Evolutionary conservation across 202 grass and related monocot species (phyloP).

Genomic region (Zizania palustris): DNA sequence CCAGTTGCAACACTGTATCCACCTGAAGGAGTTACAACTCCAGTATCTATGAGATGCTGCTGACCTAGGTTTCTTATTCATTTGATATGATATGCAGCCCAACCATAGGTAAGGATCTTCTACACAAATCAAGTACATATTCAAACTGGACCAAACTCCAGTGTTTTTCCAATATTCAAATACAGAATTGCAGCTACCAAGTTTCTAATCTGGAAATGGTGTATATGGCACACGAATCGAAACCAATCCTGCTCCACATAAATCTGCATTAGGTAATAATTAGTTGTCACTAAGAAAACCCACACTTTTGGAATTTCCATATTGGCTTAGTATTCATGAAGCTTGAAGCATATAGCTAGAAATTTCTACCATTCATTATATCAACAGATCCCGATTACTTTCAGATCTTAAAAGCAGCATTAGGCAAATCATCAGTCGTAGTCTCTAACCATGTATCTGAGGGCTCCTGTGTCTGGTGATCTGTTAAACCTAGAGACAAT

Average conservation of each 20-base stretch:
- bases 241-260: conserved; percentile 6
- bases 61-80: conserved; percentile 5
- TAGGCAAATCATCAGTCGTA: neutral
- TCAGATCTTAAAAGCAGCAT: neutral
- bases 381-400: neutral
- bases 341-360: neutral
- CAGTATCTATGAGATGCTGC: conserved; percentile 17
- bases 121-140: neutral
- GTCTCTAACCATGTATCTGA: conserved; percentile 10
- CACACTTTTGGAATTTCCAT: neutral
- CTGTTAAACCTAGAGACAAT: neutral
- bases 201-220: neutral
- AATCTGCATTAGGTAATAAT: neutral
- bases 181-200: neutral
- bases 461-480: neutral
- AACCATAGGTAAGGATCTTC: neutral
- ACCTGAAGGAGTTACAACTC: conserved; percentile 40
- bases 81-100: neutral
- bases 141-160: neutral
- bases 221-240: neutral
- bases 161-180: neutral
- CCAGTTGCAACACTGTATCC: conserved; percentile 50
- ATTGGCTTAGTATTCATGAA: conserved; percentile 1
- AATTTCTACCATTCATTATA: neutral
- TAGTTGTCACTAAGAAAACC: neutral